Base-by-base conservation (phyloP, 2,329 filamentous ascomycete species). In the Plectosphaerella plurivora region DNA sequence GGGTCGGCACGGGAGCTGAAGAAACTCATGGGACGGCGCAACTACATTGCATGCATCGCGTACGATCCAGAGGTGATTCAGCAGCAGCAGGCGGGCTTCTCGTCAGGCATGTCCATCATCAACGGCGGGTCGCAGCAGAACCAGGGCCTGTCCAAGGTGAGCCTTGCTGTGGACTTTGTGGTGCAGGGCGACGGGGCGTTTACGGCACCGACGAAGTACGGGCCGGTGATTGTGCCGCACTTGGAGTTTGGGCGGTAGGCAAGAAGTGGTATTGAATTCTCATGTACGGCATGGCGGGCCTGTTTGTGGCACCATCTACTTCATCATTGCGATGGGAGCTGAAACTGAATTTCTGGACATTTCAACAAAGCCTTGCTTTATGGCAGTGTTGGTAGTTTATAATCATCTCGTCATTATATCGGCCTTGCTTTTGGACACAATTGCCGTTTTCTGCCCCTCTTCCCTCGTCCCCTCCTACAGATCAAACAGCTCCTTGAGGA, bases 141-240 rank as follows among this genome's bases (percentile, higher is more conserved):
- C 61, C 69, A 75, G 51, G 74, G 82, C 3, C 61, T 85, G 52
- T 77, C 74, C 52, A 89, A 86, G 73, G 67, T 99, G 62, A 96
- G 90, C 70, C 73, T 99, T 45, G 94, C 93, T 1, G 89, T 96
- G 2, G 94, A 99, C 69, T 99, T 97, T 68, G 90, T 99, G 69
- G 93, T 99, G 20, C 94, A 99, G 71, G 91, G 89, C 1, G 93
- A 97, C 61, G 88, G 89, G 1, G 82, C 84, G 1, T 93, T 88
- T 68, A 88, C 83, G 39, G 79, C 82, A 58, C 90, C 94, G 47
- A 92, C 94, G 60, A 99, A 99, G 74, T 99, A 96, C 68, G 94
- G 94, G 0, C 94, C 94, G 11, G 94, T 99, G 15, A 92, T 97
- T 70, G 86, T 99, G 60, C 94, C 94, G 39, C 91, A 87, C 70